A percentile compares a stretch with the other conserved stretches of the same genome.
These are phyloP conservation scores for Ceratocystiopsis minuta DNA, from an alignment of 2,329 filamentous ascomycete species.

Conservation along the genomic window DNA sequence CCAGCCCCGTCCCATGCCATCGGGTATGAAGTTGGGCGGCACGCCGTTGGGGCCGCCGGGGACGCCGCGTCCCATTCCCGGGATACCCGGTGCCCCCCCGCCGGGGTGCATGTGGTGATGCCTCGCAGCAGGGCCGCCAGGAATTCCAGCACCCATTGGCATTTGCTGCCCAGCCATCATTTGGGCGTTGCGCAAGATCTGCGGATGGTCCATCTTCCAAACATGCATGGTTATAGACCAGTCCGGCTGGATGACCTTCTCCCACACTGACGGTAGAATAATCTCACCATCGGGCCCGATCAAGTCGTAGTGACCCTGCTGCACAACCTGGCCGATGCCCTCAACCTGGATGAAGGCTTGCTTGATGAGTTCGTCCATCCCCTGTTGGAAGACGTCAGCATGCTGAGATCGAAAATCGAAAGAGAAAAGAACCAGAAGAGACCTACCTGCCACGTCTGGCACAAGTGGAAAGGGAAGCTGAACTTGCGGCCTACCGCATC, in stretches of 20 bases:
- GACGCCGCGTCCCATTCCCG: no score
- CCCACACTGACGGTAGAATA: slow-evolving; percentile 67
- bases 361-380: slow-evolving; percentile 73
- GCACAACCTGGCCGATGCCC: slow-evolving; percentile 55
- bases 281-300: slow-evolving; percentile 66
- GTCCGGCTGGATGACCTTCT: slow-evolving; percentile 63
- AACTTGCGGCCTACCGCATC: slow-evolving; percentile 85
- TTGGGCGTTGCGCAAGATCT: slow-evolving; percentile 9
- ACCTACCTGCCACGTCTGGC: slow-evolving; percentile 52
- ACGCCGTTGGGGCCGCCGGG: not conserved
- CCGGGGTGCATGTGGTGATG: slow-evolving; percentile 1
- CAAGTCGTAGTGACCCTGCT: slow-evolving; percentile 63
- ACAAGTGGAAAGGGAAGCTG: slow-evolving; percentile 75
- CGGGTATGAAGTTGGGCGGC: not conserved
- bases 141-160: no score
- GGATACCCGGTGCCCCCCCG: no score
- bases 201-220: slow-evolving; percentile 35
- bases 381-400: slow-evolving; percentile 13
- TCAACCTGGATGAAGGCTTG: slow-evolving; percentile 71
- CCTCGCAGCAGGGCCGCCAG: not conserved
- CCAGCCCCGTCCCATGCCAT: no score
- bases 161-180: no score
- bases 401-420: no score
- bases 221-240: slow-evolving; percentile 44
- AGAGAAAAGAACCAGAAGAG: no score